phyloP scores from a whole-genome alignment of 2,329 filamentous ascomycete species.

The Arthrinium puccinioides region DNA sequence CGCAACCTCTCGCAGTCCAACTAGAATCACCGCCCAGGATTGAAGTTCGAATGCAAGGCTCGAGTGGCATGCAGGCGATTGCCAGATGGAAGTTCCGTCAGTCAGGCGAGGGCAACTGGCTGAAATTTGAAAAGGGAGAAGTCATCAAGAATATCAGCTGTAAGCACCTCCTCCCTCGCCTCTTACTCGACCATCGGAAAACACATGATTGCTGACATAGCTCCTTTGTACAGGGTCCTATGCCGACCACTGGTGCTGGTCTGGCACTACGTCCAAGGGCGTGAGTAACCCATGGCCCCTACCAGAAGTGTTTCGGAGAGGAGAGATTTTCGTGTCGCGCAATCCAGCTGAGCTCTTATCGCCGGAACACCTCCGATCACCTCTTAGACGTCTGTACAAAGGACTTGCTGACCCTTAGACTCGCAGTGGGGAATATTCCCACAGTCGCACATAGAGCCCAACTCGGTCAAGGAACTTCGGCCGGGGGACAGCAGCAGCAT shows the following conservation, averaged over 20 bases:
- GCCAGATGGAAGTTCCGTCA: slow-evolving; percentile 47
- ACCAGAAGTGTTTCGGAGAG: no score
- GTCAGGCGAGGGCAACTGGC: slow-evolving; percentile 40
- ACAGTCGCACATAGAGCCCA: slow-evolving; percentile 22
- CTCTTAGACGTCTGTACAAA: no score
- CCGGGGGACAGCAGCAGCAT: slow-evolving; percentile 15
- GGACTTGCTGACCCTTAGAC: no score
- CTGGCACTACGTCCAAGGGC: slow-evolving; percentile 22
- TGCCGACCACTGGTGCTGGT: slow-evolving; percentile 26
- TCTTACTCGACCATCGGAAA: neutral
- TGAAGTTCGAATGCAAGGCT: slow-evolving; percentile 38
- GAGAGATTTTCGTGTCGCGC: no score
- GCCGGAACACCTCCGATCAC: no score
- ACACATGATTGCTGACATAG: neutral
- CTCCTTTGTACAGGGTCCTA: slow-evolving; percentile 16
- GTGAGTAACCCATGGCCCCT: no score
- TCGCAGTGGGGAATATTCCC: slow-evolving; percentile 25
- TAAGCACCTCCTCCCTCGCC: slow-evolving; percentile 11
- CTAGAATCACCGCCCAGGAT: slow-evolving; percentile 37
- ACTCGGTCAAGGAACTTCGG: slow-evolving; percentile 16
- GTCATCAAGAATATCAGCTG: slow-evolving; percentile 52
- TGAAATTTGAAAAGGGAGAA: slow-evolving; percentile 60
- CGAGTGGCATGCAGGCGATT: slow-evolving; percentile 39
- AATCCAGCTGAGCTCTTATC: no score
- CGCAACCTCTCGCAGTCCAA: no score